Percentiles rank a stretch among this genome's conserved stretches.
Conservation (phyloP, 2,329 filamentous ascomycete species). For the Stemphylium vesicarium region DNA sequence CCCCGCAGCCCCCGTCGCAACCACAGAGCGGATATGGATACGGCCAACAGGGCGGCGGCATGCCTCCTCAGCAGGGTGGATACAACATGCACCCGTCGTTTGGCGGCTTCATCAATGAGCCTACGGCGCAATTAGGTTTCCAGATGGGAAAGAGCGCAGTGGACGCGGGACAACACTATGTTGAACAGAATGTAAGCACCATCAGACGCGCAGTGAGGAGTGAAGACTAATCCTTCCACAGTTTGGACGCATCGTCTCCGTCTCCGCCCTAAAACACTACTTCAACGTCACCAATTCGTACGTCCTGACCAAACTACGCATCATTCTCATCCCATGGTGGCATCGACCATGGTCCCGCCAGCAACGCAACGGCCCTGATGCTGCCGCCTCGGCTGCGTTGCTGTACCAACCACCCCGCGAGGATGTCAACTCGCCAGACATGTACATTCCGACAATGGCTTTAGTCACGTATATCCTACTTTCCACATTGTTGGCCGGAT, state of each 20-base stretch:
- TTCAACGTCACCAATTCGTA: slow-evolving; percentile 99
- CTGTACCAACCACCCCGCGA: slow-evolving; percentile 86
- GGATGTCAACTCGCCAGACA: slow-evolving; percentile 96
- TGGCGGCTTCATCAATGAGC: slow-evolving; percentile 93
- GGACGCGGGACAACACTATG: slow-evolving; percentile 88
- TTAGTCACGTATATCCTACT: slow-evolving; percentile 96
- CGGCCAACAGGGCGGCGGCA: slow-evolving; percentile 65
- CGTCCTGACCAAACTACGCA: slow-evolving; percentile 88
- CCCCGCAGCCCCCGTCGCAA: slow-evolving; percentile 74
- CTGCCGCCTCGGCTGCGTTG: slow-evolving; percentile 16
- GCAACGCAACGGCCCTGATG: slow-evolving; percentile 64
- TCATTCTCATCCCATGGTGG: slow-evolving; percentile 96
- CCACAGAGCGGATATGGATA: slow-evolving; percentile 72
- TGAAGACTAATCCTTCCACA: slow-evolving; percentile 40
- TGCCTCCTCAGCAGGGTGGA: slow-evolving; percentile 49
- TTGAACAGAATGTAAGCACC: slow-evolving; percentile 85
- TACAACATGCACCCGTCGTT: slow-evolving; percentile 66
- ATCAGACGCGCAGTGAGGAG: not conserved
- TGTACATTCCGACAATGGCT: slow-evolving; percentile 99
- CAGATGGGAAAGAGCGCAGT: slow-evolving; percentile 93
- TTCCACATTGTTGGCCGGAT: slow-evolving; percentile 85
- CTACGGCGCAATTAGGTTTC: slow-evolving; percentile 90
- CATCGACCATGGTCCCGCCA: slow-evolving; percentile 97
- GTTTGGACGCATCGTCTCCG: slow-evolving; percentile 85
- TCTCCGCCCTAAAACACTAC: slow-evolving; percentile 94